Percentiles rank a stretch among this genome's conserved stretches.
These are phyloP conservation scores for Paecilomyces fulvus DNA, from an alignment of 2,329 filamentous ascomycete species.

Conservation along the genomic window DNA sequence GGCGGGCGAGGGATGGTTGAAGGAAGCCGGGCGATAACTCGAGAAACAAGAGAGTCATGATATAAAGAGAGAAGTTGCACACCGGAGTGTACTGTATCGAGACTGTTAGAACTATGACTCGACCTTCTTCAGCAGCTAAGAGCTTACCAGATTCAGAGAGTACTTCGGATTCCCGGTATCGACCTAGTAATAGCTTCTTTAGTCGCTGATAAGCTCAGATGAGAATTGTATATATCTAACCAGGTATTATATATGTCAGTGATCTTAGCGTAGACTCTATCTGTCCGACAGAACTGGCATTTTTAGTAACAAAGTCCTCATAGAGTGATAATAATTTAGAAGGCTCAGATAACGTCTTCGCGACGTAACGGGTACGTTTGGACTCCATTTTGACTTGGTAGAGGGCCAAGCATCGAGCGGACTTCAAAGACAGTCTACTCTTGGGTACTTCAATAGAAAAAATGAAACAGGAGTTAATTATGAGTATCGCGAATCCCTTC, in stretches of 20 bases:
- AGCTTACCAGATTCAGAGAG: conserved; percentile 72
- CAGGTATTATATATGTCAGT: conserved; percentile 91
- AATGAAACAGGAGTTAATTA: neutral
- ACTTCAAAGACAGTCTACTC: neutral
- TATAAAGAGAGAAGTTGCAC: conserved; percentile 88
- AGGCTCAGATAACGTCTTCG: conserved; percentile 13
- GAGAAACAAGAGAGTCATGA: conserved; percentile 77
- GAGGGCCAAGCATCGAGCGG: neutral
- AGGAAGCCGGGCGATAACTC: conserved; percentile 50
- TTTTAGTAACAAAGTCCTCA: conserved; percentile 83
- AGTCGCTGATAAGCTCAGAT: neutral
- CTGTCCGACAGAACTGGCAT: conserved; percentile 85
- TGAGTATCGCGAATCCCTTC: neutral
- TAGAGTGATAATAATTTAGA: conserved; percentile 33
- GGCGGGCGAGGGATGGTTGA: conserved; percentile 42
- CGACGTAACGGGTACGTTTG: conserved; percentile 15
- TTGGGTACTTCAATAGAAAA: neutral
- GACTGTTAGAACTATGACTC: neutral
- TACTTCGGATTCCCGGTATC: conserved; percentile 69
- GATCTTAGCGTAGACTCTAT: conserved; percentile 90
- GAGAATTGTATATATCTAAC: conserved; percentile 23
- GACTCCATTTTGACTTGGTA: conserved; percentile 21
- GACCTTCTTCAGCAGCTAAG: conserved; percentile 13
- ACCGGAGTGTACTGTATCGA: conserved; percentile 60
- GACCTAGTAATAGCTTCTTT: conserved; percentile 20